Evolutionary conservation across 1,284 basidiomycete genomes (phyloP), one percentile per base, ranked within the genome.

Genomic region (Pseudozyma pruni): DNA sequence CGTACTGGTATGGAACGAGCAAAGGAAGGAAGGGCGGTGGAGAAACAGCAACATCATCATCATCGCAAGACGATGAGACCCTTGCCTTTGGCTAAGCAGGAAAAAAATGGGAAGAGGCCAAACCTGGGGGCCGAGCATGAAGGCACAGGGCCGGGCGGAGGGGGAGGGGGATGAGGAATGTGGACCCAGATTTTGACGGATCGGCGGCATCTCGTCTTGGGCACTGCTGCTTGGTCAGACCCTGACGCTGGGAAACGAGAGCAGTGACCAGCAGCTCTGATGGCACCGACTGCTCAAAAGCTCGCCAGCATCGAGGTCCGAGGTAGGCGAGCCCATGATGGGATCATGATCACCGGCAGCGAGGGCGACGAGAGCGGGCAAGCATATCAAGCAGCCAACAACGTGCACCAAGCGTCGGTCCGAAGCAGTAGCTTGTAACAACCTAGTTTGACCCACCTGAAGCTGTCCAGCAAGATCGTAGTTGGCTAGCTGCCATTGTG

Each of bases 151-250:
- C 29, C 8, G 17, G 22, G 20, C 29, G 7, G 34, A 35, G 4
- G 16, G 33, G 43, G 16, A 22, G 41, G 19, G 46, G 37, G 33
- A 45, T 27, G 33, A 19, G 25, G n/a, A 8, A 29, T 25, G 16
- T 22, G 17, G 27, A 53, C 42, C 51, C 61, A 64, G 62, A 25
- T 50, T 58, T 58, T 17, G 27, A 43, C 27, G 50, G 55, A 64
- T 54, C 50, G 55, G 61, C 55, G 40, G 49, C 41, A 29, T 38
- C 35, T 31, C 42, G 20, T 19, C 20, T 32, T 19, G 14, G 29
- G 25, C 7, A 29, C 9, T 11, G n/a, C 17, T 8, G 19, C 31
- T 33, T 44, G 42, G 31, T 20, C 19, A 22, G 42, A 44, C 42
- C 29, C 42, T 44, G 31, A 22, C 31, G 11, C 29, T 4, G 32